Evolutionary conservation across 2,329 filamentous ascomycete species (phyloP).

Genomic region (Tolypocladium tropicale): DNA sequence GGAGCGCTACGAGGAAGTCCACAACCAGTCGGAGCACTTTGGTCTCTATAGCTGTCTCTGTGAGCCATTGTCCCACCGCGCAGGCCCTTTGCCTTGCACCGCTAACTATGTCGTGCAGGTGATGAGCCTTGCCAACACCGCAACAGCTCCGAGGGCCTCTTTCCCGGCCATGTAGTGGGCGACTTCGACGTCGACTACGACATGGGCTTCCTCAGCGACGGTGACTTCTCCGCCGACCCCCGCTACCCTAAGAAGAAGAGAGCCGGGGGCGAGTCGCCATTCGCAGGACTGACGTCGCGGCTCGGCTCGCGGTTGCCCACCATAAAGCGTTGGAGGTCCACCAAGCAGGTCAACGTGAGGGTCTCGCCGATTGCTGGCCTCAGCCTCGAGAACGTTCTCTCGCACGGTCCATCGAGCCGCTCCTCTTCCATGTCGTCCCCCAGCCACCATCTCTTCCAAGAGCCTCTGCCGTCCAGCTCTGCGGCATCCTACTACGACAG

Average conservation of each 20-base stretch:
- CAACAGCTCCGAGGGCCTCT: constrained; percentile 30
- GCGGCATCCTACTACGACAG: constrained; percentile 45
- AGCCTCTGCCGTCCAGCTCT: constrained; percentile 51
- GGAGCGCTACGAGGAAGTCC: constrained; percentile 52
- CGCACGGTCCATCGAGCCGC: constrained; percentile 60
- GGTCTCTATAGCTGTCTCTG: constrained; percentile 61
- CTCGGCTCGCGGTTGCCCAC: constrained; percentile 52
- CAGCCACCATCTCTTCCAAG: constrained; percentile 34
- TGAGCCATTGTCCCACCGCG: constrained; percentile 38
- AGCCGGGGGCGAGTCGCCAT: constrained; percentile 44
- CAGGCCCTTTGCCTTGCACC: constrained; percentile 1
- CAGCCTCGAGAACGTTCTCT: constrained; percentile 67
- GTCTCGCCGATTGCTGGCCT: constrained; percentile 68
- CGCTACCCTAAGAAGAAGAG: constrained; percentile 43
- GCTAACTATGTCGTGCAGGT: constrained; percentile 30
- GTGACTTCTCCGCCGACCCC: constrained; percentile 39
- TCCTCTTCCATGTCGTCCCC: constrained; percentile 68
- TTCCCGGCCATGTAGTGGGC: constrained; percentile 25
- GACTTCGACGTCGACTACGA: constrained; percentile 52
- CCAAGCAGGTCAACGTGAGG: constrained; percentile 32
- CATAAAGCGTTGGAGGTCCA: constrained; percentile 39
- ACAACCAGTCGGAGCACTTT: constrained; percentile 18
- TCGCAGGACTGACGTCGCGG: constrained; percentile 53
- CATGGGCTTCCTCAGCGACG: constrained; percentile 54
- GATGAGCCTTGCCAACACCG: constrained; percentile 52